phyloP scores from a whole-genome alignment of 352 stramenopile species.

The Globisporangium cederbergense region DNA sequence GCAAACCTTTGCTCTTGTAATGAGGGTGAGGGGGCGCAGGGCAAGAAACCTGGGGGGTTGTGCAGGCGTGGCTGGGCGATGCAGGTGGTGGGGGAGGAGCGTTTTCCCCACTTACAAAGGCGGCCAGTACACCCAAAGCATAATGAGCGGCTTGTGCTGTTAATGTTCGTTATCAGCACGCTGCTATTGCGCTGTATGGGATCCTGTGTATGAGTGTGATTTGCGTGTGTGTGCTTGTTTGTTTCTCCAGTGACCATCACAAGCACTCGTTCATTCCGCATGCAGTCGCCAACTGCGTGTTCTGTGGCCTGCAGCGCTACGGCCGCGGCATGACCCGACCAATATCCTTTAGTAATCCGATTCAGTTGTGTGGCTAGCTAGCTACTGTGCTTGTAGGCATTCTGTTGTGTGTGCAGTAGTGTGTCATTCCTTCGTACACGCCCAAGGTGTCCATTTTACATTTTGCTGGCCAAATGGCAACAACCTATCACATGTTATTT shows the following conservation, averaged over 20 bases:
- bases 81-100: conserved; percentile 58
- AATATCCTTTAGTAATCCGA: conserved; percentile 85
- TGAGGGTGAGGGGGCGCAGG: neutral
- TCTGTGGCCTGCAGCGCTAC: conserved; percentile 2
- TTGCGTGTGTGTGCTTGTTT: conserved; percentile 19
- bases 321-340: conserved; percentile 32
- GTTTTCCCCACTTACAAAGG: conserved; percentile 68
- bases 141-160: neutral
- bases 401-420: neutral
- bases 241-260: conserved; percentile 22
- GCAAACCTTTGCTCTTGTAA: neutral
- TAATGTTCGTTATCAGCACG: neutral
- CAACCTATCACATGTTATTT: neutral
- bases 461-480: neutral
- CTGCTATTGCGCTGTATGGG: neutral
- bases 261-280: conserved; percentile 20
- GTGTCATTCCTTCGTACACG: neutral
- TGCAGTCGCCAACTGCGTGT: conserved; percentile 12
- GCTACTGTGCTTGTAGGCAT: neutral
- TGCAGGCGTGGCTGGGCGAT: conserved; percentile 21
- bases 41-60: neutral
- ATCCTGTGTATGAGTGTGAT: conserved; percentile 1
- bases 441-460: neutral
- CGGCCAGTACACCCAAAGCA: conserved; percentile 41
- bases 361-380: conserved; percentile 36